phyloP scores from a whole-genome alignment of 1,139 yeast species.

The Hyphopichia pseudoburtonii region DNA sequence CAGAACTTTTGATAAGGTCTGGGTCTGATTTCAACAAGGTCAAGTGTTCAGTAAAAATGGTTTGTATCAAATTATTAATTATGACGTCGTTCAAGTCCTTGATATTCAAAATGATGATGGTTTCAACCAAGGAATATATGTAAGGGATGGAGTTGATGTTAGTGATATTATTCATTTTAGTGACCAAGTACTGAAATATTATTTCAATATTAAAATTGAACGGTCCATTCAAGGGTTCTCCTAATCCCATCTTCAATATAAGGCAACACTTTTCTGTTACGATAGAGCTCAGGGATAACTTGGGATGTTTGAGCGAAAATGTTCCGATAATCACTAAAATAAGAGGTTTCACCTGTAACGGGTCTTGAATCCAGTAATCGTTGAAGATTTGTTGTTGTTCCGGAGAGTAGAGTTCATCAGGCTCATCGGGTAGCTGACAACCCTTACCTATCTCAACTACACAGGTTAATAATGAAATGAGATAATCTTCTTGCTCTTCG shows the following conservation, averaged over 20 bases:
- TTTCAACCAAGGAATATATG: slow-evolving; percentile 42
- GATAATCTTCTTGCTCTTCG: slow-evolving; percentile 37
- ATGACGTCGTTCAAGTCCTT: slow-evolving; percentile 27
- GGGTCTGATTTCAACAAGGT: slow-evolving; percentile 49
- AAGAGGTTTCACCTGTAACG: slow-evolving; percentile 36
- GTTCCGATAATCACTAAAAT: slow-evolving; percentile 40
- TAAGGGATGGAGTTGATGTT: slow-evolving; percentile 34
- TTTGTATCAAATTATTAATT: slow-evolving; percentile 24
- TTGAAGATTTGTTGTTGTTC: slow-evolving; percentile 23
- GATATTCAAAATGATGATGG: slow-evolving; percentile 37
- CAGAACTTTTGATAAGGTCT: slow-evolving; percentile 49
- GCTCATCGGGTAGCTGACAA: slow-evolving; percentile 57
- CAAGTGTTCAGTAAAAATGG: slow-evolving; percentile 29
- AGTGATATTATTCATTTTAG: slow-evolving; percentile 30
- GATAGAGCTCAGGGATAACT: slow-evolving; percentile 33
- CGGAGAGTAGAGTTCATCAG: slow-evolving; percentile 37
- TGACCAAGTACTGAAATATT: slow-evolving; percentile 45
- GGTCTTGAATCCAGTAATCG: slow-evolving; percentile 44
- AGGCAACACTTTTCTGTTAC: slow-evolving; percentile 58
- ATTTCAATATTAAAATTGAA: slow-evolving; percentile 50
- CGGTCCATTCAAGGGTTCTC: slow-evolving; percentile 56
- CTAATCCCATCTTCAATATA: slow-evolving; percentile 55
- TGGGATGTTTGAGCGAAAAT: slow-evolving; percentile 41
- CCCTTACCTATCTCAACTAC: slow-evolving; percentile 71
- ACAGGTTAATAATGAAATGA: slow-evolving; percentile 58